Evolutionary conservation across 768 basidiomycete genomes (phyloP), one percentile per base, ranked within the genome.

Genomic region (Serendipita indica): DNA sequence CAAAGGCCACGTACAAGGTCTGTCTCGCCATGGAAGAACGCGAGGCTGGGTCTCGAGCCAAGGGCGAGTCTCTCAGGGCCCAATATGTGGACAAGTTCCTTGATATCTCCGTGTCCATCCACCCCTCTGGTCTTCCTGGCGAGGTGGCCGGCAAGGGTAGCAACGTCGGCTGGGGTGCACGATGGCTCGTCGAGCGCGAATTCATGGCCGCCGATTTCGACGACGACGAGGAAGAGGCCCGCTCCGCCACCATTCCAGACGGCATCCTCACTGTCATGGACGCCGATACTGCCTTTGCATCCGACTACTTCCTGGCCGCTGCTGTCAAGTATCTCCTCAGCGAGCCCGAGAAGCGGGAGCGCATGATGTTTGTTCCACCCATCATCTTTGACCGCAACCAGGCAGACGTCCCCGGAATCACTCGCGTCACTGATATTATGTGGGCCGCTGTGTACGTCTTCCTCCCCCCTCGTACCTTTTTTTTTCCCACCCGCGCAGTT

Each of bases 21-120:
- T 65, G 66, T 18, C 61, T 67, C 16, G 67, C 64, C 20, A 64
- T 65, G 63, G 67, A 67, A 58, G 64, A 62, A 30, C 61, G 64
- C 22, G 67, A 67, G 59, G 35, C 60, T 27, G 65, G 64, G 13
- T 61, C 62, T 14, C 61, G 59, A 6, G 58, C 57, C 4, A 67
- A 67, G 60, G 67, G 65, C 18, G 58, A 58, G 32, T 60, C 62
- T 22, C 61, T 67, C 34, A 58, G 65, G 18, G 59, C 58, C 39
- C 65, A 67, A 54, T 67, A 65, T 62, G 33, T 59, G n/a, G 61
- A 59, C 14, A 33, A 34, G 27, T 67, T 67, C 60, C 62, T 62
- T 46, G 65, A 65, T 41, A 66, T 67, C 39, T 60, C 63, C 28
- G 65, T 63, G 59, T 64, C 65, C 12, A 60, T 67, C 7, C 67